Base-by-base conservation (phyloP, 768 basidiomycete species). In the Collybia mongolica region DNA sequence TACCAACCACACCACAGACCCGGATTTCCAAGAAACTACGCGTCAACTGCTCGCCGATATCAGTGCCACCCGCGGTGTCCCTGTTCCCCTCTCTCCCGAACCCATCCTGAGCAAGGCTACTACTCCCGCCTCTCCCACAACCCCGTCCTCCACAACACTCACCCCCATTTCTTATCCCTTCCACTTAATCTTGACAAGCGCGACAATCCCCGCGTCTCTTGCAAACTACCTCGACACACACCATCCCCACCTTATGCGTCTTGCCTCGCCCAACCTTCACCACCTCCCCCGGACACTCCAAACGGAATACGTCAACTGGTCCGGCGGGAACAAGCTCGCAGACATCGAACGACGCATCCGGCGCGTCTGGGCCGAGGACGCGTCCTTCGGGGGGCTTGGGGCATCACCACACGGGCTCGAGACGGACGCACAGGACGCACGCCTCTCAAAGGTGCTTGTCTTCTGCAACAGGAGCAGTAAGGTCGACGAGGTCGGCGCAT, bases 181-280 rank as follows among this genome's bases (percentile, higher is more conserved):
- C 77, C 80, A 92, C 64, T 69, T 96, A 38, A 58, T 96, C 47
- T 76, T 97, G 22, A 85, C 88, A 14, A 88, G 88, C 39, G 94
- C 94, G 0, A 96, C 94, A 2, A 88, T 97, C 53, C 93, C 94
- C 6, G 77, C 81, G 28, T 79, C 88, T 2, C 83, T 91, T 42
- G 77, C 82, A 22, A 63, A 74, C 18, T 87, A 90, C 64, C 75
- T 92, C 23, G 75, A 80, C 53, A 66, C 65, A 0, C 65, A 81
- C 49, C 88, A 90, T 57, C 88, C 90, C 0, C 46, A 65, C 1
- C 68, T 89, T 45, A 71, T 75, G n/a, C 82, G 86, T n/a, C 79
- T 94, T 38, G 83, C 87, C 14, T 93, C 92, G 0, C 90, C 90
- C 0, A 76, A 79, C 17, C 71, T 96, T 6, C 93, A 97, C 61